These are phyloP conservation scores for Lentinula lateritia DNA, from an alignment of 768 basidiomycete species.

Conservation along the genomic window DNA sequence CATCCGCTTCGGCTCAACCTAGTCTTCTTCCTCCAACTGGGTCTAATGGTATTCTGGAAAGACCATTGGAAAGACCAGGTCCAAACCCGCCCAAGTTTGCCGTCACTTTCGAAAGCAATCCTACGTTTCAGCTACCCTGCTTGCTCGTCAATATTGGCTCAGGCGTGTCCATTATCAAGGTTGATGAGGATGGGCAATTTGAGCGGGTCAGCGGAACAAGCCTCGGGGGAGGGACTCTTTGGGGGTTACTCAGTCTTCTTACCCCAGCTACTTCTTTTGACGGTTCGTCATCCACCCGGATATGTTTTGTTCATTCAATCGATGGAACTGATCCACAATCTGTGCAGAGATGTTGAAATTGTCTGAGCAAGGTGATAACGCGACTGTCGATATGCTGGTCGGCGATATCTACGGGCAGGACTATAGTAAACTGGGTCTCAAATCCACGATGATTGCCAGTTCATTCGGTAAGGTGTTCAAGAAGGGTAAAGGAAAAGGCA, in stretches of 20 bases:
- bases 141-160: constrained; percentile 97
- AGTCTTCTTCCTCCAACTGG: constrained; percentile 16
- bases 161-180: constrained; percentile 95
- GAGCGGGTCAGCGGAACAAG: constrained; percentile 98
- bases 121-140: constrained; percentile 88
- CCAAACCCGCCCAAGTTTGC: constrained; percentile 87
- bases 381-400: constrained; percentile 95
- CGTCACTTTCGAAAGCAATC: constrained; percentile 81
- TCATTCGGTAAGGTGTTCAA: constrained; percentile 99
- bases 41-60: constrained; percentile 42
- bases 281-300: constrained; percentile 50
- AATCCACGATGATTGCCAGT: constrained; percentile 96
- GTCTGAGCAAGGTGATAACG: constrained; percentile 92
- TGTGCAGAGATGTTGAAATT: constrained; percentile 88
- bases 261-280: constrained; percentile 96
- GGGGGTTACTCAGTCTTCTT: constrained; percentile 90
- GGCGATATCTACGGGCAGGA: constrained; percentile 99
- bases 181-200: constrained; percentile 91
- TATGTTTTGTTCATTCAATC: neutral
- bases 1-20: constrained; percentile 10
- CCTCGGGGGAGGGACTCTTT: constrained; percentile 93
- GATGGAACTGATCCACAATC: neutral
- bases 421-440: constrained; percentile 90
- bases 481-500: constrained; percentile 72
- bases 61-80: constrained; percentile 86